Base-by-base conservation (phyloP, 768 basidiomycete genomes). In the Psilocybe cyanescens region DNA sequence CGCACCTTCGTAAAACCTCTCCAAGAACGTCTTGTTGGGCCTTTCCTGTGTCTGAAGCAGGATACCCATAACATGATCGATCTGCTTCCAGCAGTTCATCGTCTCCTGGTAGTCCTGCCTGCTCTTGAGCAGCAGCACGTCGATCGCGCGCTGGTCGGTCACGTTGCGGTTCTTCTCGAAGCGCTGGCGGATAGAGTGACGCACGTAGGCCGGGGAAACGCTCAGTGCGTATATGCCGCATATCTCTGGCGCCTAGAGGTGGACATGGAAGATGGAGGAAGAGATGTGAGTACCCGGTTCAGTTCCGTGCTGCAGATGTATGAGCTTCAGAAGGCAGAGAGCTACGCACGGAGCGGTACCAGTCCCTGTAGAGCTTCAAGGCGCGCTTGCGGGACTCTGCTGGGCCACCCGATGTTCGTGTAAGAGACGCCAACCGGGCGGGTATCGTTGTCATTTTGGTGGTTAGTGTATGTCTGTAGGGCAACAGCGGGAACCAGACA, bases 51-150 rank as follows among this genome's bases (percentile, higher is more conserved):
- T 77, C 62, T 83, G 73, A 60, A 93, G 74, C 53, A 94, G 72
- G 35, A 91, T 83, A 2, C 91, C 92, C 74, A 88, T 75, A 31
- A 95, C 78, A 70, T 95, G 92, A 62, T 93, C 90, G 46, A 81
- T 83, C 79, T 92, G 91, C 71, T 95, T 95, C 95, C 95, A 98
- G 68, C 84, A 86, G 72, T 98, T 98, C 82, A 97, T 81, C 55
- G 90, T 90, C 81, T 98, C 97, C 81, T 99, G 97, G 70, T 87
- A 93, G 67, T 98, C 95, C 77, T 88, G 90, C 64, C 87, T 81
- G 55, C 86, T 82, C 81, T 98, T 98, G 71, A 90, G 83, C 44
- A 97, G 71, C 67, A 98, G 81, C 48, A 97, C 78, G 73, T 99
- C 95, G 72, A 99, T 86, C 24, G 91, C 86, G 58, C 87, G 86